Percentiles rank a stretch among this genome's conserved stretches.
Conservation (phyloP, 2,329 filamentous ascomycete genomes). For the Colletotrichum sp. region DNA sequence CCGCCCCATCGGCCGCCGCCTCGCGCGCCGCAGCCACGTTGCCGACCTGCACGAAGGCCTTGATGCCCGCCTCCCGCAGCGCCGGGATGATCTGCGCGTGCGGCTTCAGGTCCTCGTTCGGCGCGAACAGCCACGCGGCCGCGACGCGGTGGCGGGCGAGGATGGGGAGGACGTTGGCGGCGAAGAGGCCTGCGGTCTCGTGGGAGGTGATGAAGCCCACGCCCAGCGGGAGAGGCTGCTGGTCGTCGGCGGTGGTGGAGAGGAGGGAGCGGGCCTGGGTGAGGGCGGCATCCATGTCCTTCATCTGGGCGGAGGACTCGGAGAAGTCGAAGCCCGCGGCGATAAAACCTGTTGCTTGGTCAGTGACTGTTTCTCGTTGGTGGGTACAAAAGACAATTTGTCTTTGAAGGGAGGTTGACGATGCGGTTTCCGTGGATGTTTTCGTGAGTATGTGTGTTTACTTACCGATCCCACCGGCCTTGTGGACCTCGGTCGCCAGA, state of each 20-base stretch:
- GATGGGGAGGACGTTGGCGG: slow-evolving; percentile 51
- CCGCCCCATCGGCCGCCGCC: slow-evolving; percentile 52
- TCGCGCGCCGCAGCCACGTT: slow-evolving; percentile 60
- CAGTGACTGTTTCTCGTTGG: not conserved
- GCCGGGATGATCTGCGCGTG: slow-evolving; percentile 40
- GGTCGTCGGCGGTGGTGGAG: slow-evolving; percentile 18
- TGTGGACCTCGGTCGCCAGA: slow-evolving; percentile 41
- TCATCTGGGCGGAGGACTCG: slow-evolving; percentile 33
- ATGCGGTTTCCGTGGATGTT: not conserved
- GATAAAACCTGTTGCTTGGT: slow-evolving; percentile 35
- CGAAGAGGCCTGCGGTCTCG: slow-evolving; percentile 42
- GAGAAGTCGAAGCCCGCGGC: slow-evolving; percentile 33
- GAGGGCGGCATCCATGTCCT: slow-evolving; percentile 36
- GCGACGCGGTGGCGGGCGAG: slow-evolving; percentile 58
- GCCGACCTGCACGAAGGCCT: slow-evolving; percentile 67
- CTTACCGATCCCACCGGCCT: slow-evolving; percentile 41
- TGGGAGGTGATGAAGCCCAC: slow-evolving; percentile 68
- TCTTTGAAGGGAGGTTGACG: not conserved
- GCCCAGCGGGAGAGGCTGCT: slow-evolving; percentile 52
- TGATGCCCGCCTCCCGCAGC: slow-evolving; percentile 39
- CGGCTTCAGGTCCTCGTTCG: slow-evolving; percentile 45
- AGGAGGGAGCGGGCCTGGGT: slow-evolving; percentile 31
- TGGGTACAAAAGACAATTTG: not conserved
- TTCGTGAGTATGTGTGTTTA: not conserved
- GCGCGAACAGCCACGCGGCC: slow-evolving; percentile 73